Evolutionary conservation across 192 early-diverging fungal genomes (phyloP).

Genomic region (Backusella macrospora): DNA sequence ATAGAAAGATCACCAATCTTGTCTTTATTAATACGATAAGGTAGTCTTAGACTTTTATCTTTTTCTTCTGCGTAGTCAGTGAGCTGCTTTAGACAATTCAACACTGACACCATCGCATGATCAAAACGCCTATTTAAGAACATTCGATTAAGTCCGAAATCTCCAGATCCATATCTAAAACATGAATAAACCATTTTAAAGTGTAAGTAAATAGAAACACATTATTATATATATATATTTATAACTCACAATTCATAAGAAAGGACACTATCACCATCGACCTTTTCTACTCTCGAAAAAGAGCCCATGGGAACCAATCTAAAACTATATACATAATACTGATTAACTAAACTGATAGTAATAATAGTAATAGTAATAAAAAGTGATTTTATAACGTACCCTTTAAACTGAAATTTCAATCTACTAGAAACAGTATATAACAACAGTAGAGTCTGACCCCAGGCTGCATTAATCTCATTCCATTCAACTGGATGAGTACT

Average conservation of each 20-base stretch:
- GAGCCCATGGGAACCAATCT: conserved; percentile 90
- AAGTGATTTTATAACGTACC: conserved; percentile 40
- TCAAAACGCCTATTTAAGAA: conserved; percentile 87
- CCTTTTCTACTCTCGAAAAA: conserved; percentile 88
- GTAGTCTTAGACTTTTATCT: conserved; percentile 76
- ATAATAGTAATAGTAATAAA: too few species aligned
- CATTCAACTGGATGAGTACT: conserved; percentile 82
- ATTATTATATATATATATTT: neutral
- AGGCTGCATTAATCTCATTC: conserved; percentile 95
- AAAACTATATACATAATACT: conserved; percentile 48
- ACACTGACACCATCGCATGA: conserved; percentile 82
- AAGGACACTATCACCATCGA: conserved; percentile 65
- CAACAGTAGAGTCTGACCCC: conserved; percentile 88
- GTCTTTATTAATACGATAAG: conserved; percentile 84
- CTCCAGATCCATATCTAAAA: conserved; percentile 80
- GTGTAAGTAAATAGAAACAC: neutral
- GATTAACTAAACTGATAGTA: neutral
- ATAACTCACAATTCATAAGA: conserved; percentile 76
- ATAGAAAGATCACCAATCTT: conserved; percentile 85
- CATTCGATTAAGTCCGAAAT: conserved; percentile 73
- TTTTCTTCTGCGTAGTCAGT: conserved; percentile 78
- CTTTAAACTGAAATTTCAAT: conserved; percentile 80
- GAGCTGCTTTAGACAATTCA: conserved; percentile 89
- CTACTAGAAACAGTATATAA: conserved; percentile 87
- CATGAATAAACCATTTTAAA: neutral